A percentile compares a stretch with the other conserved stretches of the same genome.
phyloP scores from a whole-genome alignment of 768 basidiomycete species.

The Tubosaeta sp. region DNA sequence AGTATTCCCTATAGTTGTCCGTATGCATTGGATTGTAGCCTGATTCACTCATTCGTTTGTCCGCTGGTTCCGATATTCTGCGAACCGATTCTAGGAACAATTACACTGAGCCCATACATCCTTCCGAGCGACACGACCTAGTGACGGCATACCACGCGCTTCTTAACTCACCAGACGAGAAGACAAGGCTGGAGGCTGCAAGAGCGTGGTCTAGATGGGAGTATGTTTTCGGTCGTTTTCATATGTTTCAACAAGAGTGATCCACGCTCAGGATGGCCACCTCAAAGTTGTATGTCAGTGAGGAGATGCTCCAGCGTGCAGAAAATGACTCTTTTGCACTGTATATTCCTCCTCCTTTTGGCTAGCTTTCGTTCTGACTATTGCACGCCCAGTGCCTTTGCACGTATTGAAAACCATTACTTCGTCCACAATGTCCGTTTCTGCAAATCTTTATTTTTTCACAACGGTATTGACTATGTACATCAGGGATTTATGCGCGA shows the following conservation, averaged over 20 bases:
- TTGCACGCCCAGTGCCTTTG: conserved; percentile 59
- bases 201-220: conserved; percentile 91
- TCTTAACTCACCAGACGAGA: conserved; percentile 68
- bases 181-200: conserved; percentile 62
- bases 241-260: background rate
- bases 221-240: conserved; percentile 41
- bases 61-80: background rate
- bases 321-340: conserved; percentile 72
- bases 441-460: background rate
- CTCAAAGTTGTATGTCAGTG: conserved; percentile 67
- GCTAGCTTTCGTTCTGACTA: conserved; percentile 5
- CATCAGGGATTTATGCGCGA: conserved; percentile 79
- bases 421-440: conserved; percentile 69
- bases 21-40: background rate
- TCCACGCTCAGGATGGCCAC: conserved; percentile 66
- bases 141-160: conserved; percentile 80
- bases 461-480: conserved; percentile 2
- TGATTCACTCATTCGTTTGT: background rate
- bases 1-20: conserved; percentile 1
- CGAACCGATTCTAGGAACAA: conserved; percentile 58
- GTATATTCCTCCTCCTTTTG: conserved; percentile 37
- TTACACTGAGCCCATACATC: conserved; percentile 76
- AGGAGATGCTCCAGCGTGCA: conserved; percentile 61
- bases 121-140: conserved; percentile 73
- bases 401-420: conserved; percentile 87